These are phyloP conservation scores for Xylaria sp. DNA, from an alignment of 2,329 filamentous ascomycete genomes.

Conservation along the genomic window DNA sequence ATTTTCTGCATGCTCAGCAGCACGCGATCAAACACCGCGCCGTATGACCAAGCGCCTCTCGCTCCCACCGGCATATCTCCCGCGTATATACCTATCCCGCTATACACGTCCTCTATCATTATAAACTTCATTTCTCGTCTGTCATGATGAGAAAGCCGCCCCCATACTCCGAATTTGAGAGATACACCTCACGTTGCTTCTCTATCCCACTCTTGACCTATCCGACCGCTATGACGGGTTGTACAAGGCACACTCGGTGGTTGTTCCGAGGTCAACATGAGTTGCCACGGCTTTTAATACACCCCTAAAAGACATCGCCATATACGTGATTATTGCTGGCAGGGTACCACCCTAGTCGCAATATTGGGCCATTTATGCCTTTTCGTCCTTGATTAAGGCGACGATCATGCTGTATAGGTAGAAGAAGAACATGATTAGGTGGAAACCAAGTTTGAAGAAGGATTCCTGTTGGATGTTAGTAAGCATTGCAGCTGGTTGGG, in stretches of 20 bases:
- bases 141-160: constrained; percentile 7
- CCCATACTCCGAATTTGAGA: constrained; percentile 5
- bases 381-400: constrained; percentile 94
- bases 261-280: constrained; percentile 12
- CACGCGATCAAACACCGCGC: constrained; percentile 33
- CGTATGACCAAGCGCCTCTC: constrained; percentile 33
- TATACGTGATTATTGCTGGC: constrained; percentile 10
- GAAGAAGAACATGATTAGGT: constrained; percentile 99
- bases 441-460: constrained; percentile 98
- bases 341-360: constrained; percentile 6
- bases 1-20: constrained; percentile 31
- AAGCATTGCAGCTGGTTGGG: not conserved
- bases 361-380: constrained; percentile 67
- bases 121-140: constrained; percentile 9
- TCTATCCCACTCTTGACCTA: constrained; percentile 12
- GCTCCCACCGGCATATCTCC: constrained; percentile 19
- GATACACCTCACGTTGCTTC: constrained; percentile 14
- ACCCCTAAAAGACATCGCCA: not conserved
- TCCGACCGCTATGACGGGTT: constrained; percentile 12
- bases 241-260: constrained; percentile 23
- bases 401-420: constrained; percentile 99
- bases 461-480: constrained; percentile 75
- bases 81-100: constrained; percentile 26
- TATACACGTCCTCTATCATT: constrained; percentile 34
- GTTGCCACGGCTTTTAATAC: constrained; percentile 7